Base-by-base conservation (phyloP, 192 early-diverging fungal species). In the Oehlia diaphana region DNA sequence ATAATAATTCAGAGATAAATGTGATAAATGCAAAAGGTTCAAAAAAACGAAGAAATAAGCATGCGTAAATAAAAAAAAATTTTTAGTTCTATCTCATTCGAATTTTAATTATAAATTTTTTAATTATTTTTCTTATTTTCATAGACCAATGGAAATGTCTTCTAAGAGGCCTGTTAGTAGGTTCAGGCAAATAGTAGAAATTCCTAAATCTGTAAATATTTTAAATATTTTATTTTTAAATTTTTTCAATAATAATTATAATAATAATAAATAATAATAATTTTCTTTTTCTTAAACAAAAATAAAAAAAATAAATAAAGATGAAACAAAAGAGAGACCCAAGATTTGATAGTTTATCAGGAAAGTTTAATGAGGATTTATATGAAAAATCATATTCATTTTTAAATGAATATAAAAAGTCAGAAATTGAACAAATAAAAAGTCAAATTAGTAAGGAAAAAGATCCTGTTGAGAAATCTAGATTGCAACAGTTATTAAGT, bases 321-420 rank as follows among this genome's bases (percentile, higher is more conserved):
- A 19, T 26, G 31, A 81, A 90, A 90, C 93, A 92, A 91, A 84
- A 88, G 10, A 92, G 96, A 58, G 98, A 99, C 86, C 98, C 98
- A 66, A 87, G 98, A 68, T 99, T 99, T 81, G 96, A 97, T 83
- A 89, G 88, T 62, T 78, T 97, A 23, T 93, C 94, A 1, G 98
- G 98, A 10, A 91, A 94, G 73, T 88, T 96, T 67, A 98, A 99
- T 84, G 91, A 94, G 50, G 96, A 95, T 44, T 82, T 99, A 66
- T 99, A 95, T 83, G 90, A 96, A 80, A 93, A 94, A 76, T 94
- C 96, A 4, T 99, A 98, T 85, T 88, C 84, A 1, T 99, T 99
- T 83, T 76, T 99, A 31, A 88, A 93, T 39, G 90, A 95, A 49
- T 94, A 95, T 79, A 89, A 92, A 72, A 83, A 90, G 63, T 81